These are phyloP conservation scores for Cercophora newfieldiana DNA, from an alignment of 495 filamentous ascomycete genomes.

Conservation along the genomic window DNA sequence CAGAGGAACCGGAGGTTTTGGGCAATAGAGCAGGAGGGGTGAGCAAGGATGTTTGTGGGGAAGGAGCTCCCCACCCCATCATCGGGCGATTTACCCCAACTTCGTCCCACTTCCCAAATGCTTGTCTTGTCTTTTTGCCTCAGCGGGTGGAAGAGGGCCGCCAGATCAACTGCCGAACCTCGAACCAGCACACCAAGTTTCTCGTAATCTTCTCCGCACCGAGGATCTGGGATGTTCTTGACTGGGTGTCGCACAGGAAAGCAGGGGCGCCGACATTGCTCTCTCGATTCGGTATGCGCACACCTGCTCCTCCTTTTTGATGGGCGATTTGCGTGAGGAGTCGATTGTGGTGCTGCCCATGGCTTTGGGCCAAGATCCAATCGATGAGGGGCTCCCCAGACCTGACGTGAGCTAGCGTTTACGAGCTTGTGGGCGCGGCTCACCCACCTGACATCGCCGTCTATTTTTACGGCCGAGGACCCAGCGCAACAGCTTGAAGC, in stretches of 20 bases:
- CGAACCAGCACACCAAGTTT: background rate
- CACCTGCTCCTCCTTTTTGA: background rate
- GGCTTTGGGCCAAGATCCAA: background rate
- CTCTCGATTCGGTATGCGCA: background rate
- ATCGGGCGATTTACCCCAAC: constrained; percentile 11
- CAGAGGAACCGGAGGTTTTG: background rate
- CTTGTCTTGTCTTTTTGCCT: background rate
- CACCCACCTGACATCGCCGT: background rate
- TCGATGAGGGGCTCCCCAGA: background rate
- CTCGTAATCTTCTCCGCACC: constrained; percentile 1
- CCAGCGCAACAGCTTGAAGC: background rate
- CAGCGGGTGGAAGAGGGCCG: background rate
- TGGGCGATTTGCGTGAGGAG: background rate
- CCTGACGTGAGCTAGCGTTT: background rate
- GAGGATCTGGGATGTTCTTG: background rate
- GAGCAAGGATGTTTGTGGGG: background rate
- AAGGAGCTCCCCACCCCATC: background rate
- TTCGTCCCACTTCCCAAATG: background rate
- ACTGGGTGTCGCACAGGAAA: background rate
- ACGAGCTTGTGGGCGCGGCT: background rate
- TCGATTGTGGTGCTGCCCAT: background rate
- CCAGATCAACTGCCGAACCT: constrained; percentile 18
- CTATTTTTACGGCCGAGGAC: constrained; percentile 18
- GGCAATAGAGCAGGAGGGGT: background rate
- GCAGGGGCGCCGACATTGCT: background rate